Percentiles rank a stretch among this genome's conserved stretches.
Conservation (phyloP, 495 filamentous ascomycete species). For the Penicillium simplicissimum region DNA sequence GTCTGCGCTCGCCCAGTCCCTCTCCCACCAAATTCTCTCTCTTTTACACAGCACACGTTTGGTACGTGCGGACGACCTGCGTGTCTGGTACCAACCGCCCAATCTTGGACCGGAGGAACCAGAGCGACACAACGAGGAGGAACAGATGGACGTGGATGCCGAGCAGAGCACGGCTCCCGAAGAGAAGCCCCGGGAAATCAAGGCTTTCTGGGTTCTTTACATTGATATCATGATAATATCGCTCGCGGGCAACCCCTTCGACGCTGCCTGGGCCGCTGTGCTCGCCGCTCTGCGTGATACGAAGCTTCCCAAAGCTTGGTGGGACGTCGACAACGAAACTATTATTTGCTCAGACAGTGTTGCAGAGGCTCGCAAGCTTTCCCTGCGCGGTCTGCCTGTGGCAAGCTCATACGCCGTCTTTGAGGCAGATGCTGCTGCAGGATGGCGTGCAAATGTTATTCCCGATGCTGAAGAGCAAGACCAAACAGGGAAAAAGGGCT, state of each 20-base stretch:
- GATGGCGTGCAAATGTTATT: constrained; percentile 41
- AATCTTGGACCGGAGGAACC: constrained; percentile 36
- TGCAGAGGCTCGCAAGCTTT: constrained; percentile 50
- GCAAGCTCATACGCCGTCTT: constrained; percentile 75
- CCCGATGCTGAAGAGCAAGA: constrained; percentile 42
- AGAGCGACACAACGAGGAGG: constrained; percentile 42
- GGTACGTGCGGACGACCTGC: constrained; percentile 60
- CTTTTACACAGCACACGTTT: constrained; percentile 69
- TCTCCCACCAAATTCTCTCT: constrained; percentile 73
- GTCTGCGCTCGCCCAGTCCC: constrained; percentile 74
- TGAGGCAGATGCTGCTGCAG: constrained; percentile 56
- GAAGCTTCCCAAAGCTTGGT: constrained; percentile 75
- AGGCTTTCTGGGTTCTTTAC: constrained; percentile 91
- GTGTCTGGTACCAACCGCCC: constrained; percentile 65
- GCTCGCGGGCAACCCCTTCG: constrained; percentile 86
- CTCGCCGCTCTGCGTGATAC: constrained; percentile 81
- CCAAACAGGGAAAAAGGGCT: constrained; percentile 36
- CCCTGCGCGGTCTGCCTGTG: constrained; percentile 62
- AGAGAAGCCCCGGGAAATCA: constrained; percentile 51
- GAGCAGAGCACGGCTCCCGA: constrained; percentile 18
- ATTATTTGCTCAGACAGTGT: constrained; percentile 69
- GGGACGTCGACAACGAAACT: constrained; percentile 78
- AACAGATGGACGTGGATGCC: constrained; percentile 47
- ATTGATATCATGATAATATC: constrained; percentile 90
- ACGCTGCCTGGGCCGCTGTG: constrained; percentile 83